These are phyloP conservation scores for Stenocarpella maydis DNA, from an alignment of 2,329 filamentous ascomycete species.

Conservation along the genomic window DNA sequence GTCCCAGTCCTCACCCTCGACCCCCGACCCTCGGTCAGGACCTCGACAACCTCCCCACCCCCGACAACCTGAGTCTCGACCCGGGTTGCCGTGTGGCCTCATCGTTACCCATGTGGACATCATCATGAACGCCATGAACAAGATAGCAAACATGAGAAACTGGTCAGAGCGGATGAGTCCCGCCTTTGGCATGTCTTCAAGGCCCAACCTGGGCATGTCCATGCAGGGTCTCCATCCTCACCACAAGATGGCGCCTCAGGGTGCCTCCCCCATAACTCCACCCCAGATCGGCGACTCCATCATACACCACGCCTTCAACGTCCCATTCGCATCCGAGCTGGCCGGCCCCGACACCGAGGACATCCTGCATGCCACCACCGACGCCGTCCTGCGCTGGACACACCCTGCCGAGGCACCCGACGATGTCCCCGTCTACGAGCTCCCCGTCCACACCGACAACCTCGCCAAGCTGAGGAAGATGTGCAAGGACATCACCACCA, in stretches of 20 bases:
- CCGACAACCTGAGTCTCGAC: slow-evolving; percentile 19
- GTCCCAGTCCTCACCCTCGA: not conserved
- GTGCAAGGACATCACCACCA: slow-evolving; percentile 82
- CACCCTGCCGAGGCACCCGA: slow-evolving; percentile 88
- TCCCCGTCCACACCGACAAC: slow-evolving; percentile 92
- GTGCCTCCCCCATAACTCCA: slow-evolving; percentile 67
- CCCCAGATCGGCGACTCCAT: slow-evolving; percentile 76
- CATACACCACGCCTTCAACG: slow-evolving; percentile 96
- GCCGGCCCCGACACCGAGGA: slow-evolving; percentile 93
- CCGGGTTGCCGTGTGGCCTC: slow-evolving; percentile 34
- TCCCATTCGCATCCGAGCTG: slow-evolving; percentile 93
- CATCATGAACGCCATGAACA: slow-evolving; percentile 66
- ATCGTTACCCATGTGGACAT: slow-evolving; percentile 32
- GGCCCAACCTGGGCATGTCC: slow-evolving; percentile 63
- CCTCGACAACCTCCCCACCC: not conserved
- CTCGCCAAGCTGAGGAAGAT: slow-evolving; percentile 79
- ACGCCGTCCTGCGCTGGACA: slow-evolving; percentile 90
- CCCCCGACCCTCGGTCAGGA: slow-evolving; percentile 1
- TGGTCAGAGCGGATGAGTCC: slow-evolving; percentile 76
- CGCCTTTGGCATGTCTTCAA: slow-evolving; percentile 70
- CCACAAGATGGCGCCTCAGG: slow-evolving; percentile 61
- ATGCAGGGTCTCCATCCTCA: slow-evolving; percentile 65
- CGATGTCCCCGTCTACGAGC: slow-evolving; percentile 82
- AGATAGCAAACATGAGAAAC: slow-evolving; percentile 76
- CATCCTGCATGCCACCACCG: slow-evolving; percentile 89